Evolutionary conservation across 2,329 filamentous ascomycete species (phyloP), one percentile per base, ranked within the genome.

Genomic region (Fusarium liriodendri): DNA sequence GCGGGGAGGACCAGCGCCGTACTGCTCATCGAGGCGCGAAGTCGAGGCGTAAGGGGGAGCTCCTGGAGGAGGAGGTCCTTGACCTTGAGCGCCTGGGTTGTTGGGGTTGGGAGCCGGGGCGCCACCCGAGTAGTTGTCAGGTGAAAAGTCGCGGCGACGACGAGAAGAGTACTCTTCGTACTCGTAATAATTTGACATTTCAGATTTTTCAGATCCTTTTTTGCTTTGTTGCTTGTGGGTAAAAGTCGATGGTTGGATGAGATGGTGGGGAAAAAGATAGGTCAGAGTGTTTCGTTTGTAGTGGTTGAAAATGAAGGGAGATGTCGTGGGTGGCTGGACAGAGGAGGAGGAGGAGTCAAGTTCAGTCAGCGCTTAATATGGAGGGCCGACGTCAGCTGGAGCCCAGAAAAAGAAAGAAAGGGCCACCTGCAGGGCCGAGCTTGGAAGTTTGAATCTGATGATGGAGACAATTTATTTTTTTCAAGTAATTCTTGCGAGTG

Each of bases 51-150:
- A 77, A 27, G 70, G 74, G 29, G 75, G 61, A 62, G 63, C 74
- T 47, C 70, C 69, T 22, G 70, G 74, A 42, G 72, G 75, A 38
- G 74, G 71, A 54, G 71, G 71, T 18, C 54, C 67, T 37, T 57
- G 33, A 20, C 54, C 54, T 57, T 57, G 54, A 57, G 54, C 54
- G 35, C 35, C 25, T 35, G 55, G 55, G 55, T 58, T 67, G 35
- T 58, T 67, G 59, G 66, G 74, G 54, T 29, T 66, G 59, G 47
- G 47, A 13, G 55, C 33, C 3, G 72, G 73, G 25, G 75, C 78
- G 55, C 79, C 78, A 52, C 80, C 79, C 6, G 80, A 80, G 72
- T 77, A 73, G 66, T 80, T 79, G 29, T 80, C 80, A 14, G 82
- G 81, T 11, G 81, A 82, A 50, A 80, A 73, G 62, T 79, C 77